Evolutionary conservation across 2,329 filamentous ascomycete species (phyloP), one percentile per base, ranked within the genome.

Genomic region (Moelleriella libera): DNA sequence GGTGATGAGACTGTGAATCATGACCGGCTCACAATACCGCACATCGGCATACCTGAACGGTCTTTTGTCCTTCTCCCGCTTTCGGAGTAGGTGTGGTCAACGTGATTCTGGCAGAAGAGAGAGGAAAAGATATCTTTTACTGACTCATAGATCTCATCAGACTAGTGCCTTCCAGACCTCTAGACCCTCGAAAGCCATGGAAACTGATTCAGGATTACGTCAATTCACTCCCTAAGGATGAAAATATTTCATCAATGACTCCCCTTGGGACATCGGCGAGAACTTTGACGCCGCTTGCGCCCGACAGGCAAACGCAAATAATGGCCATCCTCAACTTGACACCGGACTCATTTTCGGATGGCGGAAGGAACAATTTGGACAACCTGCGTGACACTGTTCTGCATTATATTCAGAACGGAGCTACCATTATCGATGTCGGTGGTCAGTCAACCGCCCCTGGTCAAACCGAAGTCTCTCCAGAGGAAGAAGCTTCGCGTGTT

Each of bases 241-340:
- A 66, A 12, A 69, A 75, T 1, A 63, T 83, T 11, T 79, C 78
- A 3, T 75, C 78, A 11, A 60, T 82, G 46, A 80, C 77, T 1
- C 77, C 78, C 2, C 62, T 82, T 37, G 71, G 70, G 2, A 43
- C 63, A 5, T 61, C 62, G 3, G 49, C 60, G 5, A 63, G 71
- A 9, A 69, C 78, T 1, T 65, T 92, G 40, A 76, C 77, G 45
- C 72, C 85, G 14, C 66, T 79, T 31, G 66, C 69, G 32, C 66
- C 72, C 6, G 69, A 72, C 43, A 76, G 82, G 44, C 71, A 68
- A 47, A 96, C 90, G 0, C 78, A 80, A 43, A 67, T 96, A 54
- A 98, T 98, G 92, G 86, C 85, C 47, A 94, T 98, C 53, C 72
- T 97, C 43, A 98, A 98, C 64, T 69, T 94, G 46, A 97, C 92